phyloP scores from a whole-genome alignment of 2,329 filamentous ascomycete species.

The Fusarium sp. region DNA sequence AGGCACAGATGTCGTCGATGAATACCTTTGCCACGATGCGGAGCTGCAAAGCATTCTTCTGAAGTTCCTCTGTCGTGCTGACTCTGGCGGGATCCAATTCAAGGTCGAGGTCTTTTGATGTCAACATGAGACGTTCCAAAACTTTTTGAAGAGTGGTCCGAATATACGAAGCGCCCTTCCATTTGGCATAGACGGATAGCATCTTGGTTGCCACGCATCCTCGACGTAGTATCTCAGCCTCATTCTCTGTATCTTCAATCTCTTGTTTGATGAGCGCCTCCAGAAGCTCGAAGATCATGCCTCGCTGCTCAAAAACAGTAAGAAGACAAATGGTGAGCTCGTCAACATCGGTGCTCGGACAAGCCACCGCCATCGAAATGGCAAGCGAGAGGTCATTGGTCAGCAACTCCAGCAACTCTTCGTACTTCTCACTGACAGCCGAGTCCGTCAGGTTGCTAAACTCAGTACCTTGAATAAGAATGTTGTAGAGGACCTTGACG shows the following conservation, averaged over 20 bases:
- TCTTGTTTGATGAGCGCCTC: slow-evolving; percentile 79
- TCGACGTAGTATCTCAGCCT: slow-evolving; percentile 76
- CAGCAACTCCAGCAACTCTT: slow-evolving; percentile 74
- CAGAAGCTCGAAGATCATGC: slow-evolving; percentile 73
- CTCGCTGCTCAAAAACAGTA: slow-evolving; percentile 79
- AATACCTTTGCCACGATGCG: slow-evolving; percentile 79
- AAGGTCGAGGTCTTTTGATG: slow-evolving; percentile 76
- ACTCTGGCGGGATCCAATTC: slow-evolving; percentile 77
- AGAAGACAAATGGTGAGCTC: slow-evolving; percentile 77
- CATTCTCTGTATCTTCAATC: slow-evolving; percentile 79
- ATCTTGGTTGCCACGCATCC: slow-evolving; percentile 82
- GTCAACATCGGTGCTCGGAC: slow-evolving; percentile 77
- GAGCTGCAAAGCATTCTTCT: slow-evolving; percentile 76
- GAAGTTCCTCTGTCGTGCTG: slow-evolving; percentile 71
- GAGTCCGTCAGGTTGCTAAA: slow-evolving; percentile 78
- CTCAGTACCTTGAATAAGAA: slow-evolving; percentile 79
- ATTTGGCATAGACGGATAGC: slow-evolving; percentile 79
- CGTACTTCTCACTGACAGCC: slow-evolving; percentile 78
- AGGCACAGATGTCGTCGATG: slow-evolving; percentile 78
- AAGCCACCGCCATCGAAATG: slow-evolving; percentile 75
- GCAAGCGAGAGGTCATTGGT: slow-evolving; percentile 75
- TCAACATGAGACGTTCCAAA: slow-evolving; percentile 75
- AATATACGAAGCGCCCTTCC: slow-evolving; percentile 77
- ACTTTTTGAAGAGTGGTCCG: slow-evolving; percentile 76
- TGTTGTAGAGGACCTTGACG: slow-evolving; percentile 79